phyloP scores from a whole-genome alignment of 2,329 filamentous ascomycete species.

The Penicillium sp. region DNA sequence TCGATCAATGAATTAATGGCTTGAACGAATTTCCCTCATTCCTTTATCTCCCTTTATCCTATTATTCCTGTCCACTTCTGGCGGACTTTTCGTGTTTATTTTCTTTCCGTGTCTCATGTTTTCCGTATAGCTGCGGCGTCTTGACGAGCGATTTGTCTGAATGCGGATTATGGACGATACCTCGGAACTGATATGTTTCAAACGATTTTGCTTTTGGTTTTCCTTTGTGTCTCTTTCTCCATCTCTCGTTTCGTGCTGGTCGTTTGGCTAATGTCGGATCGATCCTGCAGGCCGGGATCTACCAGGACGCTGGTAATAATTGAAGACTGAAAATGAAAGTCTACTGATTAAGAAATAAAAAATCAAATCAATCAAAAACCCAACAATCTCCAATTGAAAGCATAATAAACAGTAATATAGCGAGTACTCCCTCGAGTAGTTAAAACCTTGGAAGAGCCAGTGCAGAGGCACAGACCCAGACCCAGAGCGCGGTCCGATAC shows the following conservation, averaged over 20 bases:
- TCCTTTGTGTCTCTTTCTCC: neutral
- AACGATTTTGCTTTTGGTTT: constrained; percentile 9
- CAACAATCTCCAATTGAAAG: too few species aligned
- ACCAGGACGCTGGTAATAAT: neutral
- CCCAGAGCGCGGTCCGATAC: neutral
- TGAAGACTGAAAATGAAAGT: neutral
- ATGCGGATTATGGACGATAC: constrained; percentile 22
- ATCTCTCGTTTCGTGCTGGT: neutral
- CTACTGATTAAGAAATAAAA: neutral
- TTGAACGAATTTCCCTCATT: constrained; percentile 15
- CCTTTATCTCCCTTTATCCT: constrained; percentile 6
- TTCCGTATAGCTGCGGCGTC: constrained; percentile 24
- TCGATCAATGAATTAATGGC: constrained; percentile 39
- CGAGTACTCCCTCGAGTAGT: too few species aligned
- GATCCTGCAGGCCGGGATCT: constrained; percentile 12
- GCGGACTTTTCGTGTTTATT: constrained; percentile 6
- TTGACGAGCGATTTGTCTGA: constrained; percentile 23
- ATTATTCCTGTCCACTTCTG: neutral
- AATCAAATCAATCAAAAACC: too few species aligned
- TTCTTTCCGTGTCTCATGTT: constrained; percentile 12
- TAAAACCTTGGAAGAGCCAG: neutral
- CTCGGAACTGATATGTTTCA: constrained; percentile 14
- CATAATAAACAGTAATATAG: too few species aligned
- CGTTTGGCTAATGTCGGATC: neutral
- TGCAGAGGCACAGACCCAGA: neutral